Evolutionary conservation across 75 land plant species (phyloP), one percentile per base, ranked within the genome.

Genomic region (Chamaecyparis obtusa): DNA sequence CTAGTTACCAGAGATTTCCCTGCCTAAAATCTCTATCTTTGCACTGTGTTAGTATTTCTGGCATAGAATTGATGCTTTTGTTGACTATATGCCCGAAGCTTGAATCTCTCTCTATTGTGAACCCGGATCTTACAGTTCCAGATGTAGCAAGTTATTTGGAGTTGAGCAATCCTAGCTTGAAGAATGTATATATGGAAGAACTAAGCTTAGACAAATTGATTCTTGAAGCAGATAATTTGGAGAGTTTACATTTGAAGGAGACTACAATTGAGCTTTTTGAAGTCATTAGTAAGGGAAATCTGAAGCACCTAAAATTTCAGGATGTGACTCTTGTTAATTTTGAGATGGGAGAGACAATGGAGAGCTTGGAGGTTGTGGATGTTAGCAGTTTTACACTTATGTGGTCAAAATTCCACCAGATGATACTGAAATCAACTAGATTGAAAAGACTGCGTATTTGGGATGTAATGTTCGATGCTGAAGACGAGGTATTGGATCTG

Each of bases 81-180:
- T 91, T 96, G 78, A 87, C 95, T 54, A 94, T 92, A 44, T 96
- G 98, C 83, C 98, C 94, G 11, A 95, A 91, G 54, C 91, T 96
- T n/a, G 94, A 94, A 88, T 32, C 48, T 60, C 89, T 96, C 86
- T 81, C 88, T 9, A 92, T 96, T 39, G 86, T 93, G 72, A 90
- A 80, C 69, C 89, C 88, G 5, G 96, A 96, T 13, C 90, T 93
- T 69, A 89, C 92, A 3, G 88, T 91, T 78, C 91, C 95, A n/a
- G 96, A 93, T 90, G 83, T 92, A 2, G 93, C 90, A 54, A 89
- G 90, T 17, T 90, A 90, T 11, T 88, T 96, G 83, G 96, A 96
- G 49, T 91, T 95, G 76, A 89, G 89, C 85, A 91, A 91, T 74
- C 88, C 88, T 55, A 89, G 95, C 9, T 77, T 95, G 88, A 92